Evolutionary conservation across 768 basidiomycete genomes (phyloP).

Genomic region (Porpolomopsis calyptriformis): DNA sequence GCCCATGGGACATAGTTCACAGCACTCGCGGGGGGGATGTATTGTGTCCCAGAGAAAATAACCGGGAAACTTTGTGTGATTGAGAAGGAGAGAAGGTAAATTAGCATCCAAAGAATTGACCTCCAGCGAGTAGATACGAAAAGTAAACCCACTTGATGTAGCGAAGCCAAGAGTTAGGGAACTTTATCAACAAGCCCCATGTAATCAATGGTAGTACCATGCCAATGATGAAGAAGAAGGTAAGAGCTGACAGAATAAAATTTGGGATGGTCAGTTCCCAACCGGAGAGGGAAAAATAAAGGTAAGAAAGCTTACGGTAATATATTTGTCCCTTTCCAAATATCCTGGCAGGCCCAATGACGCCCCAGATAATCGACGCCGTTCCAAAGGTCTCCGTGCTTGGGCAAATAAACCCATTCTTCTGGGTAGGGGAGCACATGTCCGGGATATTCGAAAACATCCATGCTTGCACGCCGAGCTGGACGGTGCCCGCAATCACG

Average conservation of each 20-base stretch:
- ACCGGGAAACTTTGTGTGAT: constrained; percentile 57
- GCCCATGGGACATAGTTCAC: constrained; percentile 62
- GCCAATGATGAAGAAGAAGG: constrained; percentile 73
- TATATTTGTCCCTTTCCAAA: constrained; percentile 61
- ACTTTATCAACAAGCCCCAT: constrained; percentile 45
- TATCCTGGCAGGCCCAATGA: constrained; percentile 62
- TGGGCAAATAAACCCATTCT: constrained; percentile 62
- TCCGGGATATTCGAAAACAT: constrained; percentile 59
- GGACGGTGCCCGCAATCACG: constrained; percentile 57
- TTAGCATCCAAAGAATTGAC: too few species aligned
- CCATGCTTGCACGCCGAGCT: constrained; percentile 69
- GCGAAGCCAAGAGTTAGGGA: constrained; percentile 49
- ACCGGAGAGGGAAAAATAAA: too few species aligned
- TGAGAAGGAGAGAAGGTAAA: too few species aligned
- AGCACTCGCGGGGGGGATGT: constrained; percentile 59
- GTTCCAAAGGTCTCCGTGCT: constrained; percentile 64
- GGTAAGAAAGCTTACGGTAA: constrained; percentile 24
- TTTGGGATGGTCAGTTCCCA: too few species aligned
- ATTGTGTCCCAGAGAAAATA: constrained; percentile 48
- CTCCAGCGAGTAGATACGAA: too few species aligned
- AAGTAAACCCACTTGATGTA: too few species aligned
- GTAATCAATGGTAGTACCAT: constrained; percentile 45
- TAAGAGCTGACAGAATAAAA: constrained; percentile 28
- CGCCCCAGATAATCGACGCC: constrained; percentile 69
- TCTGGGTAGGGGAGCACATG: constrained; percentile 45